Base-by-base conservation (phyloP, 192 early-diverging fungal genomes). In the Linnemannia elongata region DNA sequence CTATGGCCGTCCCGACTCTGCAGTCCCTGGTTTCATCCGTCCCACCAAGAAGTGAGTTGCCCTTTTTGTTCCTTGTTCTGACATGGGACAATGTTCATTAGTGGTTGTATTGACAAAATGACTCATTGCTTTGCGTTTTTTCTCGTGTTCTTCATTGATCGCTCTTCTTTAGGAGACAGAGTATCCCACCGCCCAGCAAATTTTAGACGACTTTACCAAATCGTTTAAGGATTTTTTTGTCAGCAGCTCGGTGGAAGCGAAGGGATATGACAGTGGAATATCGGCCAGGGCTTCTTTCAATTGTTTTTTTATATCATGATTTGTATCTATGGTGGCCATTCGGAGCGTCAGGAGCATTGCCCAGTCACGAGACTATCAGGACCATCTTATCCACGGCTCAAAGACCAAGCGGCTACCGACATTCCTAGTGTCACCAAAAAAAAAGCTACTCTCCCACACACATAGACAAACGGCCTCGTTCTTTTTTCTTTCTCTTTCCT, bases 1-100 rank as follows among this genome's bases (percentile, higher is more conserved):
- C 33, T 94, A 94, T 79, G 93, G 93, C 45, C 77, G 84, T 35
- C 90, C 90, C 8, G 88, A 91, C 39, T 72, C 75, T 18, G 60
- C 82, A 55, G 60, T 81, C 39, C 78, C 76, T 24, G 80, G 68
- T 33, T 82, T 85, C 33, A 82, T 81, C 60, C 85, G 85, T 54
- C 85, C 75, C 6, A 76, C 76, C 12, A 87, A 87, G 73, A 87
- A 87, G 85, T 87, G 81, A 77, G 84, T 55, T 3, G 1, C 20
- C 42, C 17, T 52, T 52, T 49, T 44, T 17, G 1, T 24, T 17
- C 17, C 33, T 33, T 69, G 5, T 33, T 47, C 12, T 45, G 38
- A 20, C 36, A 7, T 68, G 44, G 39, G 39, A 12, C 30, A 36
- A 35, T 27, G 35, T 75, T 22, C 15, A 10, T 20, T 68, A 4